Conservation (phyloP, 2,329 filamentous ascomycete species). For the Didymella arachidicola region DNA sequence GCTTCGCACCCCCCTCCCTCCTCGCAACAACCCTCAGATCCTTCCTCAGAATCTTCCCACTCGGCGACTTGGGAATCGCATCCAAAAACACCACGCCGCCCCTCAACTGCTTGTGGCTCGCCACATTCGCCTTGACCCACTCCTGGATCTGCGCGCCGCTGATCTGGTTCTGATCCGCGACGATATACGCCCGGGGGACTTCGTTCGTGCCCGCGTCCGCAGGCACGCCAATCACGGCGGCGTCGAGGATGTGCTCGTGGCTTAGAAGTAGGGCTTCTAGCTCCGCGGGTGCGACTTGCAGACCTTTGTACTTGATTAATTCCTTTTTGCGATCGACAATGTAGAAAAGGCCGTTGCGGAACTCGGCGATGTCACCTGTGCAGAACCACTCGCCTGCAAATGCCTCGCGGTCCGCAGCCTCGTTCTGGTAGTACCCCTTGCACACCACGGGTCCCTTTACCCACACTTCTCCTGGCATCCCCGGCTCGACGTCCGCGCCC, state of each 20-base stretch:
- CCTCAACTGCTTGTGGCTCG: conserved; percentile 47
- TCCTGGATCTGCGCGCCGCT: conserved; percentile 42
- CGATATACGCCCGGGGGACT: conserved; percentile 54
- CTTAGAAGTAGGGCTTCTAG: conserved; percentile 56
- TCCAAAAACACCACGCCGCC: conserved; percentile 50
- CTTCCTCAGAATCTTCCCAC: conserved; percentile 50
- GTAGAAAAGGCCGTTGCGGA: conserved; percentile 50
- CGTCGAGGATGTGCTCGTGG: conserved; percentile 54
- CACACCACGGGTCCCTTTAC: conserved; percentile 49
- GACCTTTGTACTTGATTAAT: conserved; percentile 60
- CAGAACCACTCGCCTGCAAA: conserved; percentile 49
- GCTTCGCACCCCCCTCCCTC: conserved; percentile 39
- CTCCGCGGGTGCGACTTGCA: conserved; percentile 60
- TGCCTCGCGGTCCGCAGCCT: conserved; percentile 36
- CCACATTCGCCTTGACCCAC: conserved; percentile 45
- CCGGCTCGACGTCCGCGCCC: conserved; percentile 42
- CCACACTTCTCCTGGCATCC: conserved; percentile 44
- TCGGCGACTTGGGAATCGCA: conserved; percentile 48
- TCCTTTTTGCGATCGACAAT: conserved; percentile 56
- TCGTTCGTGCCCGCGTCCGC: conserved; percentile 50
- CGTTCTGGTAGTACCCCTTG: conserved; percentile 51
- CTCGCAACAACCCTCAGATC: conserved; percentile 46
- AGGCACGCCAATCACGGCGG: conserved; percentile 56
- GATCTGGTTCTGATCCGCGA: conserved; percentile 46
- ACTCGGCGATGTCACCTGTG: conserved; percentile 51